phyloP scores from a whole-genome alignment of 257 asterid genomes.

The Primulina huaijiensis region DNA sequence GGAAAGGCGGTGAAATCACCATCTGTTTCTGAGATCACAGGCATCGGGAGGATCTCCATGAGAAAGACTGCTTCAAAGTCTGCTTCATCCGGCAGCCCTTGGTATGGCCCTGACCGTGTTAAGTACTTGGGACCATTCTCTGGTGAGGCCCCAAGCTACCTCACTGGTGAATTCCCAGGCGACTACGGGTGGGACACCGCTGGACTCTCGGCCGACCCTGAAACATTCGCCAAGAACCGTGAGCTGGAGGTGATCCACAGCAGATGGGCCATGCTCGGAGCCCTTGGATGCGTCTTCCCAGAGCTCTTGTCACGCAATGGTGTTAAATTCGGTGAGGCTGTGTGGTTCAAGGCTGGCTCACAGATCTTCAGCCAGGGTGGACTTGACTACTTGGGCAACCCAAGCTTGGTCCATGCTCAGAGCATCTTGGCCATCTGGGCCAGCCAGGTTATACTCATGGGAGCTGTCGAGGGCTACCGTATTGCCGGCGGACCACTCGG shows the following conservation, averaged over 20 bases:
- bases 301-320: constrained; percentile 42
- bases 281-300: constrained; percentile 45
- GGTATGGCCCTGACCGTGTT: constrained; percentile 39
- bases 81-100: constrained; percentile 36
- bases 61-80: constrained; percentile 39
- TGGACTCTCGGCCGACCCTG: constrained; percentile 50
- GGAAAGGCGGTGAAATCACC: constrained; percentile 50
- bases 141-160: constrained; percentile 43
- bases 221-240: constrained; percentile 40
- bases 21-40: constrained; percentile 25
- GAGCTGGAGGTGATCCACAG: constrained; percentile 39
- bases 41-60: constrained; percentile 37
- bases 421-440: constrained; percentile 49
- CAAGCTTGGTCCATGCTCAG: constrained; percentile 39
- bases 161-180: constrained; percentile 45
- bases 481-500: constrained; percentile 48
- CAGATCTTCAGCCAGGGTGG: constrained; percentile 47
- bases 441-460: constrained; percentile 40
- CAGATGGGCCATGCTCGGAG: constrained; percentile 50
- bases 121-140: constrained; percentile 46
- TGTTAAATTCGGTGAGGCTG: constrained; percentile 44
- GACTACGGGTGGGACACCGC: constrained; percentile 55
- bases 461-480: constrained; percentile 47
- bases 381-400: constrained; percentile 43
- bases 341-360: constrained; percentile 45